A percentile compares a stretch with the other conserved stretches of the same genome.
phyloP scores from a whole-genome alignment of 176 grass and related monocot species.

The Luzula sylvatica region DNA sequence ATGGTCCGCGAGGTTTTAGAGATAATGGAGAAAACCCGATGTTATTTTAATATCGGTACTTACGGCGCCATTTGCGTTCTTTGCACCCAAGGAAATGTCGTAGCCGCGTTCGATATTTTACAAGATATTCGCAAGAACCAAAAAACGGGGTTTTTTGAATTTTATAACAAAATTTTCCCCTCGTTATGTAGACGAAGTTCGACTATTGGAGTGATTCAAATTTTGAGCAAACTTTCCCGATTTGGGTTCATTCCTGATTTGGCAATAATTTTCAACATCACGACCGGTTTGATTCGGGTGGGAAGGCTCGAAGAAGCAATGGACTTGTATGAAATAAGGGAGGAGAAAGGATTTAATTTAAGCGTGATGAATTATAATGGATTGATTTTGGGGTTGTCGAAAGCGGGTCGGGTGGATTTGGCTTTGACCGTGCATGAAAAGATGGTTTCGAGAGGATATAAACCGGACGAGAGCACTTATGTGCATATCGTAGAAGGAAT shows the following conservation, averaged over 20 bases:
- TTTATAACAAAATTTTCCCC: slow-evolving; percentile 1
- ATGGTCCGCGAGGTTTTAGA: slow-evolving; percentile 10
- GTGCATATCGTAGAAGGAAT: neutral
- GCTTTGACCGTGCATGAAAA: slow-evolving; percentile 5
- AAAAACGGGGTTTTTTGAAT: neutral
- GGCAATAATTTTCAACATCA: neutral
- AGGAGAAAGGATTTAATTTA: neutral
- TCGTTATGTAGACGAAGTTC: slow-evolving; percentile 1
- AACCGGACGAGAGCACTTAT: neutral
- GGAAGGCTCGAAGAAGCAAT: slow-evolving; percentile 14
- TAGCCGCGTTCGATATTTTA: slow-evolving; percentile 10
- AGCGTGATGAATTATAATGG: neutral
- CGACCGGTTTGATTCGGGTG: slow-evolving; percentile 5
- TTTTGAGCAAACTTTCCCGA: neutral
- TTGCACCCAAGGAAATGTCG: neutral
- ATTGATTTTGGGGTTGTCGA: neutral
- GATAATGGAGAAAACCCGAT: slow-evolving; percentile 1
- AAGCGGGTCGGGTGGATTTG: slow-evolving; percentile 1
- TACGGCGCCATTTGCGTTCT: neutral
- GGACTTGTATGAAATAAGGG: slow-evolving; percentile 9
- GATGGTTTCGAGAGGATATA: slow-evolving; percentile 9
- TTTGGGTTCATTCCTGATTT: neutral
- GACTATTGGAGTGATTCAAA: slow-evolving; percentile 12
- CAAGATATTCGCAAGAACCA: neutral
- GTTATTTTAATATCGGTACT: neutral